These are phyloP conservation scores for Mycena polygramma DNA, from an alignment of 768 basidiomycete genomes.

Conservation along the genomic window DNA sequence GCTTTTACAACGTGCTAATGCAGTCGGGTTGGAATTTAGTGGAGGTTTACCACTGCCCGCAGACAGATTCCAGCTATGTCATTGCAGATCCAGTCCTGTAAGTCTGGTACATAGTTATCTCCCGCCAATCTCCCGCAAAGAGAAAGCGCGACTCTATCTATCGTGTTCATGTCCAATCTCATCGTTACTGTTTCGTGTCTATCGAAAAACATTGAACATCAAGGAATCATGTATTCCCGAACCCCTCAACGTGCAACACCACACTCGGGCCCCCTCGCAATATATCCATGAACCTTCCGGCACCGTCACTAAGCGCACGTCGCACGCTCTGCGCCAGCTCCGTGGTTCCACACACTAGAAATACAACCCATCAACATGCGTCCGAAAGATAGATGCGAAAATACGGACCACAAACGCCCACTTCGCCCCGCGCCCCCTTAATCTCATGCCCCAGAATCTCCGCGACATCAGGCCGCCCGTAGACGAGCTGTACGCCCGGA, in stretches of 20 bases:
- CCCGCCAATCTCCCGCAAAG: too few species aligned
- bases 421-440: constrained; percentile 46
- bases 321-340: constrained; percentile 55
- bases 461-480: constrained; percentile 60
- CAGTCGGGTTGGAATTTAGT: constrained; percentile 21
- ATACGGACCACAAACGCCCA: constrained; percentile 63
- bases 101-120: too few species aligned
- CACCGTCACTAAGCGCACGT: constrained; percentile 48
- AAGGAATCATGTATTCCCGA: constrained; percentile 38
- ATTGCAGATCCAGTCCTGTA: neutral
- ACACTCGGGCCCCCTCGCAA: constrained; percentile 61
- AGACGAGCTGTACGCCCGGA: constrained; percentile 43
- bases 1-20: constrained; percentile 14
- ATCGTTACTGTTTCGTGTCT: too few species aligned
- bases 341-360: constrained; percentile 64
- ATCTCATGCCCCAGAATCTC: constrained; percentile 55
- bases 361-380: neutral
- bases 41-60: constrained; percentile 15
- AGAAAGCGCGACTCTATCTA: too few species aligned
- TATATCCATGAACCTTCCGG: constrained; percentile 52
- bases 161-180: too few species aligned
- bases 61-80: neutral
- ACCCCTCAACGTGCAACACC: constrained; percentile 60
- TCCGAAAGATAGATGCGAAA: neutral
- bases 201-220: too few species aligned